Evolutionary conservation across 2,329 filamentous ascomycete genomes (phyloP), one percentile per base, ranked within the genome.

Genomic region (Lasiodiplodia sp.): DNA sequence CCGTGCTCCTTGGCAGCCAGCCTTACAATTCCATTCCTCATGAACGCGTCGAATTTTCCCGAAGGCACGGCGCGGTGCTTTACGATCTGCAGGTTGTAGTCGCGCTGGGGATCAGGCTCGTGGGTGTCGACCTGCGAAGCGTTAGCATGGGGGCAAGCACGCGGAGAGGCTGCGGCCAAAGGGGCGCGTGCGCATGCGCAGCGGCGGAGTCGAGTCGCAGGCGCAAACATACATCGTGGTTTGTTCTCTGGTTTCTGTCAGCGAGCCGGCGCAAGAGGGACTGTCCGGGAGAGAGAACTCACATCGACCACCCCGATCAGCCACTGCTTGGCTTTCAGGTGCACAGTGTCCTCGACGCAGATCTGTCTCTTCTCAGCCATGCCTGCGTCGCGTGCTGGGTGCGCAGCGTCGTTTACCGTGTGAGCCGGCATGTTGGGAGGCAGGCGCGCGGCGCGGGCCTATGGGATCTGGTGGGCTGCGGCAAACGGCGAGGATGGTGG

Each of bases 221-320:
- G 49, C n/a, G 63, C 62, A 65, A 60, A 40, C 72, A 68, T 69
- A 77, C 71, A 28, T 76, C 71, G 60, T 75, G 71, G 63, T 77
- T 73, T 23, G 81, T 82, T 40, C 78, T 78, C 69, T 76, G 71
- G 38, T 37, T 7, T 38, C 37, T 28, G 47, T 68, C 57, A 70
- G 69, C 31, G 66, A 67, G 47, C 3, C 44, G 23, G 28, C 51
- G 51, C 25, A 31, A 34, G 12, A 34, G 58, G 14, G n/a, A 16
- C 34, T 47, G 11, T 14, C 7, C 21, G 23, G 56, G 66, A 60
- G 3, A 73, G 34, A 31, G 40, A 10, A 62, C 62, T 79, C 38
- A 78, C 73, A 70, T 84, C 83, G 10, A 86, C 78, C 21, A 82
- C 78, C 55, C 82, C 85, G 37, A 85, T 75, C 68, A 78, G 76